Evolutionary conservation across 2,329 filamentous ascomycete genomes (phyloP).

Genomic region (Dactylonectria estremocensis): DNA sequence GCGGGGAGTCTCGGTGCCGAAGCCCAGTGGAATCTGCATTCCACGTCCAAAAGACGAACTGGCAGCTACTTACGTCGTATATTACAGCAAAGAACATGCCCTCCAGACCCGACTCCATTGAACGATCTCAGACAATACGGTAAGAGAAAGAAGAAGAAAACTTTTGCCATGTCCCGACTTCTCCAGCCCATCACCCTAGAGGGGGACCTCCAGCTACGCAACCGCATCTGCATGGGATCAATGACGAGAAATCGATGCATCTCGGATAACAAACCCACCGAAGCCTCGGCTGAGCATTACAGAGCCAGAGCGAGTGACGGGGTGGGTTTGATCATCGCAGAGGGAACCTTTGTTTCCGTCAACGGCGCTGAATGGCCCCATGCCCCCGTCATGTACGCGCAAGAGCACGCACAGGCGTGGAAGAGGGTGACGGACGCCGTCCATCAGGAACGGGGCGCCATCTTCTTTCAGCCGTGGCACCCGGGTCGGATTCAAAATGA

Average conservation of each 20-base stretch:
- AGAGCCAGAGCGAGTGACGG: conserved; percentile 14
- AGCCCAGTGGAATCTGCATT: no score
- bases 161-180: conserved; percentile 21
- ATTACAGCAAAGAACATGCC: no score
- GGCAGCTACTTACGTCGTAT: no score
- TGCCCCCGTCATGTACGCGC: background rate
- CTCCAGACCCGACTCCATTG: no score
- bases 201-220: conserved; percentile 3
- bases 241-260: conserved; percentile 32
- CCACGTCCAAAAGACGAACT: no score
- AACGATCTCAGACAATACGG: no score
- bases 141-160: no score
- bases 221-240: conserved; percentile 32
- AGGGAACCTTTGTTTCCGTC: conserved; percentile 26
- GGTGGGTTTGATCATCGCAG: conserved; percentile 4
- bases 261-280: conserved; percentile 20
- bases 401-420: conserved; percentile 13
- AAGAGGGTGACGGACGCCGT: background rate
- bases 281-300: conserved; percentile 22
- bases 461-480: conserved; percentile 33
- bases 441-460: background rate
- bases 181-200: conserved; percentile 19
- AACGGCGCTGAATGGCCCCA: conserved; percentile 24
- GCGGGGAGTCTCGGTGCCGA: no score
- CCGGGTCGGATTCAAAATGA: conserved; percentile 27